These are phyloP conservation scores for Cyberlindnera sargentensis DNA, from an alignment of 805 yeast genomes.

Conservation along the genomic window DNA sequence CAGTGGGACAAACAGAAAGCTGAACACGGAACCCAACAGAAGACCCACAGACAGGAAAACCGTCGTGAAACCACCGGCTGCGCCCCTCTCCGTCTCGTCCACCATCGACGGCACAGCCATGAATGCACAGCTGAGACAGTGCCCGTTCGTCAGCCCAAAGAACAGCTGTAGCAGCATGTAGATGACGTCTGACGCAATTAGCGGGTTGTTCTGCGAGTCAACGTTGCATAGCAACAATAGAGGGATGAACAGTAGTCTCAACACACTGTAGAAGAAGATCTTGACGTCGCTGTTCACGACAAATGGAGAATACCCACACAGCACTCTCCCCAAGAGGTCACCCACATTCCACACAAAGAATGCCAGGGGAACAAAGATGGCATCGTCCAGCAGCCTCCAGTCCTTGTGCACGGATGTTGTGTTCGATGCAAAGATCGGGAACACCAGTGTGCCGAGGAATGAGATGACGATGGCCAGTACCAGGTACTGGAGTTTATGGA, in stretches of 20 bases:
- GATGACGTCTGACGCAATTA: constrained; percentile 50
- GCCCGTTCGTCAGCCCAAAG: constrained; percentile 89
- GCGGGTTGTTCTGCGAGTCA: constrained; percentile 14
- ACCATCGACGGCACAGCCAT: constrained; percentile 63
- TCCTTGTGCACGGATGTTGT: constrained; percentile 43
- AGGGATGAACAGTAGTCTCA: constrained; percentile 59
- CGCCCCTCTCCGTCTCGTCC: constrained; percentile 66
- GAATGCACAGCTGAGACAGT: constrained; percentile 70
- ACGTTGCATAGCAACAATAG: constrained; percentile 64
- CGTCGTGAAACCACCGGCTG: constrained; percentile 91
- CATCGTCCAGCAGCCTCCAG: constrained; percentile 18
- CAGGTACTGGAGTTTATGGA: constrained; percentile 55
- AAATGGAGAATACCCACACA: constrained; percentile 44
- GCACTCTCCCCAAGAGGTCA: constrained; percentile 71
- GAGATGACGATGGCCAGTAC: constrained; percentile 66
- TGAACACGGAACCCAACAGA: constrained; percentile 68
- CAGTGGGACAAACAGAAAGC: constrained; percentile 53
- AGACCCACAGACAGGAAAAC: constrained; percentile 74
- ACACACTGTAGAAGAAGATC: constrained; percentile 47
- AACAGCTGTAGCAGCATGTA: constrained; percentile 65
- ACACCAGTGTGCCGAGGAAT: constrained; percentile 66
- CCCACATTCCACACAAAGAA: constrained; percentile 87
- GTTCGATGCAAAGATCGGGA: constrained; percentile 85
- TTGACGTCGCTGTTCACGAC: constrained; percentile 36
- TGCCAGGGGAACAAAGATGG: constrained; percentile 64